These are phyloP conservation scores for Cystobasidiaceae sp. DNA, from an alignment of 1,284 basidiomycete species.

Conservation along the genomic window DNA sequence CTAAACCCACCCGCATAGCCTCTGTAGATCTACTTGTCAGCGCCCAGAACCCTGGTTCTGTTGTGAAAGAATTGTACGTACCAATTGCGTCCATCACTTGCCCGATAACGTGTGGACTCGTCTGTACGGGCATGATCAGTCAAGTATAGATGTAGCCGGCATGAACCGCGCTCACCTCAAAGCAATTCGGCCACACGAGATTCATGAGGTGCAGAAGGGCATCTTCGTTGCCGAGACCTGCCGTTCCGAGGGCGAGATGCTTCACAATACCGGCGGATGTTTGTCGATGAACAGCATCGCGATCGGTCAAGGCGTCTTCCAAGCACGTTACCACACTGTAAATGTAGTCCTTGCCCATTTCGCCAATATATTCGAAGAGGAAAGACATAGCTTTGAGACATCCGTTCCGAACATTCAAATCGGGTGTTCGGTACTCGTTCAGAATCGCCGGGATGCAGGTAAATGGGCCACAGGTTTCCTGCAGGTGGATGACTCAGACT, in stretches of 20 bases:
- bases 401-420: constrained; percentile 97
- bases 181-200: constrained; percentile 97
- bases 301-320: constrained; percentile 95
- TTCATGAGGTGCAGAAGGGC: constrained; percentile 97
- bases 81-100: constrained; percentile 71
- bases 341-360: constrained; percentile 96
- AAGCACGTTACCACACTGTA: constrained; percentile 96
- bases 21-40: constrained; percentile 63
- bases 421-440: constrained; percentile 92
- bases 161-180: constrained; percentile 58
- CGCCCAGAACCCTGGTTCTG: neutral
- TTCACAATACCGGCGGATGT: constrained; percentile 99
- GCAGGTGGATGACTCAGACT: constrained; percentile 55
- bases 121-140: constrained; percentile 14
- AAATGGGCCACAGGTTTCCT: constrained; percentile 97
- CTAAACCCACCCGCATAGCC: constrained; percentile 90
- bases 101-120: constrained; percentile 94
- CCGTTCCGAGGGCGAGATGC: constrained; percentile 93
- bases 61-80: neutral
- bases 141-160: constrained; percentile 1
- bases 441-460: constrained; percentile 98
- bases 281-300: constrained; percentile 96
- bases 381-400: constrained; percentile 98
- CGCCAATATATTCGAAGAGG: constrained; percentile 99
- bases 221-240: constrained; percentile 95